Evolutionary conservation across 2,329 filamentous ascomycete species (phyloP), one percentile per base, ranked within the genome.

Genomic region (Alternaria gansuensis): DNA sequence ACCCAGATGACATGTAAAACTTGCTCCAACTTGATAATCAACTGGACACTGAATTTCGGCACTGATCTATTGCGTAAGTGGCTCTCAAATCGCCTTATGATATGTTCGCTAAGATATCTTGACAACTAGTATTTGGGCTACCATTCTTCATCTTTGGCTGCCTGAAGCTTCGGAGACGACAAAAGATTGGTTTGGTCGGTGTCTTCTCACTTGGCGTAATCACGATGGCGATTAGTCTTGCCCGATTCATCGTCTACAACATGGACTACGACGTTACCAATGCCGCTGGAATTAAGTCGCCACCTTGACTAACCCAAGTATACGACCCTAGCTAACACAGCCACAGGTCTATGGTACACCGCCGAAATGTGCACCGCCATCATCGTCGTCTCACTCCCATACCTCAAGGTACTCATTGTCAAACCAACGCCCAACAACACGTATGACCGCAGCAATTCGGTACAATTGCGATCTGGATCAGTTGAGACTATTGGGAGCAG

Each of bases 121-220:
- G 21, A 40, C 17, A 40, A 40, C 7, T 53, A 66, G 67, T 71
- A 3, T 69, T 71, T n/a, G 46, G 48, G 5, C 50, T 70, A 0
- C 67, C 68, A 0, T 70, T 71, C 53, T 69, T 69, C 56, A 60
- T 71, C 11, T 46, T 70, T 23, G 60, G 51, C n/a, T 61, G 63
- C 43, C 43, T 71, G 3, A 71, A 70, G 36, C 57, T 71, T n/a
- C 66, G 57, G 24, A 65, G 28, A 50, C 63, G 65, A 7, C 67
- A 70, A 48, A 70, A 67, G 46, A 59, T 70, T 37, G 68, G 64
- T 5, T 59, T 71, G 2, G 57, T 64, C 10, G 68, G 64, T 5
- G 59, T 71, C 4, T 71, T 71, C 37, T 66, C 64, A 23, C 56
- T 70, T 0, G 65, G 67, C 4, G 14, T 61, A 3, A 66, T 68